phyloP scores from a whole-genome alignment of 768 basidiomycete genomes.

The Trametes cubensis region DNA sequence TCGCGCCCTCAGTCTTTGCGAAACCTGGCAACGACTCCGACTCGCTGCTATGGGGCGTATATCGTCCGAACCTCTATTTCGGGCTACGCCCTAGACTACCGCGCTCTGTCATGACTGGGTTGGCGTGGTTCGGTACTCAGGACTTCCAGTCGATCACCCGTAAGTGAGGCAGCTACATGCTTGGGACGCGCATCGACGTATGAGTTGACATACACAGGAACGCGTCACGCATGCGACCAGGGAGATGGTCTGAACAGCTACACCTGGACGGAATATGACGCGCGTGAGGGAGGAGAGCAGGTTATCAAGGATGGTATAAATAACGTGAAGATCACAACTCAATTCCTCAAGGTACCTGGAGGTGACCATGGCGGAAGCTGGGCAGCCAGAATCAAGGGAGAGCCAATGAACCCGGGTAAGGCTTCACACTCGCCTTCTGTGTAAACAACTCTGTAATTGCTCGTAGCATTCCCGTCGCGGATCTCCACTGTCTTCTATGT shows the following conservation, averaged over 20 bases:
- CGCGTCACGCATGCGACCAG: conserved; percentile 89
- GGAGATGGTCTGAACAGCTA: conserved; percentile 79
- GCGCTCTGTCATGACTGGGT: conserved; percentile 87
- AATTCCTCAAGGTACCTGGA: conserved; percentile 84
- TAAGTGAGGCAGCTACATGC: conserved; percentile 39
- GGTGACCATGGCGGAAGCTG: conserved; percentile 86
- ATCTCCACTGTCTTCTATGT: conserved; percentile 85
- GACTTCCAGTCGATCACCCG: conserved; percentile 74
- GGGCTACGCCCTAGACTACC: conserved; percentile 85
- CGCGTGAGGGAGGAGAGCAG: conserved; percentile 84
- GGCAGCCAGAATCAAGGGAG: conserved; percentile 82
- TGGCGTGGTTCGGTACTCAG: conserved; percentile 92
- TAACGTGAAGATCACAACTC: conserved; percentile 83
- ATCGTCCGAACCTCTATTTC: conserved; percentile 94
- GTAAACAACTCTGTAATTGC: background rate
- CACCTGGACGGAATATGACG: conserved; percentile 87
- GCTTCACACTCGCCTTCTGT: conserved; percentile 1
- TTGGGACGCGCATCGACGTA: background rate
- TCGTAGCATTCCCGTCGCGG: conserved; percentile 51
- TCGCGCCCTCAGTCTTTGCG: conserved; percentile 44
- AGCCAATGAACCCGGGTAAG: conserved; percentile 70
- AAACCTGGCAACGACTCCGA: conserved; percentile 50
- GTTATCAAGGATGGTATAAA: conserved; percentile 79
- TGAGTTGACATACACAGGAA: conserved; percentile 43
- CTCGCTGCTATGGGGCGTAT: conserved; percentile 78